Evolutionary conservation across 805 yeast genomes (phyloP).

Genomic region (Danielia reshetovae): DNA sequence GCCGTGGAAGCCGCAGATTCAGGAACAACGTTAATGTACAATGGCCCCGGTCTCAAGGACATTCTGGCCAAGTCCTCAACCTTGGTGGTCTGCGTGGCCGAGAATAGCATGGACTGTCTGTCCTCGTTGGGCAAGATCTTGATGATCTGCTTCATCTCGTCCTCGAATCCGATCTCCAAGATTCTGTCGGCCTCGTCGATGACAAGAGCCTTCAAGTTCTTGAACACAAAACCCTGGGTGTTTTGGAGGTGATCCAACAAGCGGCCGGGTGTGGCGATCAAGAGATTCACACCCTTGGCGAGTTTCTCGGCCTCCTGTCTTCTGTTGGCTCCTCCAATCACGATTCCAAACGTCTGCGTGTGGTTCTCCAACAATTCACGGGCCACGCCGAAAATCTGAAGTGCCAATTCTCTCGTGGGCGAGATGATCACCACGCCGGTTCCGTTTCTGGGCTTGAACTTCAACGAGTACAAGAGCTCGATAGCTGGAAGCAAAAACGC

Average conservation of each 20-base stretch:
- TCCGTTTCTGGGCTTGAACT: constrained; percentile 96
- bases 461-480: constrained; percentile 82
- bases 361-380: constrained; percentile 88
- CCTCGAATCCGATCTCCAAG: constrained; percentile 96
- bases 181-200: constrained; percentile 99
- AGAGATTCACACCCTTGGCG: constrained; percentile 85
- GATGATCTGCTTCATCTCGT: constrained; percentile 96
- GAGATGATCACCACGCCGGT: constrained; percentile 95
- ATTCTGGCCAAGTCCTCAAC: constrained; percentile 98
- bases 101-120: constrained; percentile 94
- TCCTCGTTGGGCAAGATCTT: constrained; percentile 88
- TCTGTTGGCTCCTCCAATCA: constrained; percentile 97
- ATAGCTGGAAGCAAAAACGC: constrained; percentile 96
- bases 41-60: constrained; percentile 89
- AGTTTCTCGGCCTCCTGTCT: constrained; percentile 96
- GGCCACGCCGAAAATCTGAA: constrained; percentile 97
- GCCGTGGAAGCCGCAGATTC: constrained; percentile 85
- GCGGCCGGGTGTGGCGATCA: constrained; percentile 98
- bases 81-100: constrained; percentile 99
- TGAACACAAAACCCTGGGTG: constrained; percentile 89
- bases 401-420: constrained; percentile 96
- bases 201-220: constrained; percentile 87
- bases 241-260: constrained; percentile 94
- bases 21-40: constrained; percentile 88
- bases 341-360: constrained; percentile 92